Evolutionary conservation across 192 early-diverging fungal genomes (phyloP), one percentile per base, ranked within the genome.

Genomic region (Entomortierella parvispora): DNA sequence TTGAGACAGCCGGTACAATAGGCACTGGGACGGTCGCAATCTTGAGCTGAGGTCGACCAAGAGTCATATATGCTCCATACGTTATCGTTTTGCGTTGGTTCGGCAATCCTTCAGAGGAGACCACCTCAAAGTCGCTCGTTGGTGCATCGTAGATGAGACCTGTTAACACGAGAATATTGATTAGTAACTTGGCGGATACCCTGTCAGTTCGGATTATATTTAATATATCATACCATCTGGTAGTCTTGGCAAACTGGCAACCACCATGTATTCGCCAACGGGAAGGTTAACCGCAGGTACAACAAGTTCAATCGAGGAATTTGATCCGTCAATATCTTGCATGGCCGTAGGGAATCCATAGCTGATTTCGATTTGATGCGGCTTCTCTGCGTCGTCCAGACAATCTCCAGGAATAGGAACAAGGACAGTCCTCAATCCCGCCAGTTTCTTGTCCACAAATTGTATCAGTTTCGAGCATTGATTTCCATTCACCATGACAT

Each of bases 201-300:
- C 0, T 43, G 3, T 5, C 20, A 40, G 4, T 20, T 17, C 20
- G 52, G 8, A 54, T 11, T 11, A 40, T 44, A 22, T 12, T 33
- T 11, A 2, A 12, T 28, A 31, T 0, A 28, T 26, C 25, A 10
- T 77, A 68, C 74, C 65, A 53, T 56, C 37, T 2, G 51, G 28
- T 11, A 77, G 44, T 26, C 62, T 68, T 1, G 74, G 74, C 2
- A 77, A 48, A 29, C 37, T 77, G 8, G 74, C 65, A 3, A 68
- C 65, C 0, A 77, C 74, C 15, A 68, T 42, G 42, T 77, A 77
- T 42, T 77, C 74, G 12, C 74, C 74, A 17, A 77, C 74, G 37
- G 74, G 74, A 4, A 77, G 61, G 23, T 33, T 68, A 26, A 77
- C 68, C 9, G 58, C 74, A 15, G 74, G 74, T 8, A 77, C 65